Percentiles rank a stretch among this genome's conserved stretches.
These are phyloP conservation scores for Rubus parviflorus DNA, from an alignment of 306 rosid genomes.

Conservation along the genomic window DNA sequence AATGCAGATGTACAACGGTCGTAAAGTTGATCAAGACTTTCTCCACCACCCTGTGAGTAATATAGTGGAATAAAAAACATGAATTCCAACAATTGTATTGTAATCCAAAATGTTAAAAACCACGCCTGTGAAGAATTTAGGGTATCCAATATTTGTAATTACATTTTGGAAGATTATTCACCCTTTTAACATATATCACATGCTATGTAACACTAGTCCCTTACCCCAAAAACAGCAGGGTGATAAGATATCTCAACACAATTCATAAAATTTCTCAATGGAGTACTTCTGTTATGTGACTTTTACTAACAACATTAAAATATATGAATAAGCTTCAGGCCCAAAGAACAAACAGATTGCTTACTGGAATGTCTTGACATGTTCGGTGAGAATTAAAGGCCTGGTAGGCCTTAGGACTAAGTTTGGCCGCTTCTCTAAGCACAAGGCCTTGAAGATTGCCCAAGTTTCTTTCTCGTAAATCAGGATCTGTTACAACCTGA, in stretches of 20 bases:
- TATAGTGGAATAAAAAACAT: constrained; percentile 25
- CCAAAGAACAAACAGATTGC: constrained; percentile 23
- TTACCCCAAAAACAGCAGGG: neutral
- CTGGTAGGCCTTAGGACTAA: constrained; percentile 47
- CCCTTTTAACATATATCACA: neutral
- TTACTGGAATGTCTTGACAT: constrained; percentile 78
- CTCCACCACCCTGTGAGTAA: constrained; percentile 82
- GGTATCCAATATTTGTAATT: neutral
- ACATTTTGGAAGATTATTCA: neutral
- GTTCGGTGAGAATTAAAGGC: constrained; percentile 54
- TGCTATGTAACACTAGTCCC: neutral
- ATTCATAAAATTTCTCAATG: neutral
- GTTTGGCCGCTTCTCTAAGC: constrained; percentile 44
- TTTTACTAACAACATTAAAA: neutral
- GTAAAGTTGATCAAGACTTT: constrained; percentile 74
- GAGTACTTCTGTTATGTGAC: neutral
- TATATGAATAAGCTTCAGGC: neutral
- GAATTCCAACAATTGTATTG: constrained; percentile 13
- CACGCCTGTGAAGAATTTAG: neutral
- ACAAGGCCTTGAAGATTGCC: constrained; percentile 86
- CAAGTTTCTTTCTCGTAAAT: constrained; percentile 73
- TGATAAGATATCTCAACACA: neutral
- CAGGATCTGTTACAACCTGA: constrained; percentile 72
- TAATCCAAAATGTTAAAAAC: neutral
- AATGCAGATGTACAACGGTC: constrained; percentile 71